Evolutionary conservation across 2,329 filamentous ascomycete species (phyloP), one percentile per base, ranked within the genome.

Genomic region (Huntiella omanensis): DNA sequence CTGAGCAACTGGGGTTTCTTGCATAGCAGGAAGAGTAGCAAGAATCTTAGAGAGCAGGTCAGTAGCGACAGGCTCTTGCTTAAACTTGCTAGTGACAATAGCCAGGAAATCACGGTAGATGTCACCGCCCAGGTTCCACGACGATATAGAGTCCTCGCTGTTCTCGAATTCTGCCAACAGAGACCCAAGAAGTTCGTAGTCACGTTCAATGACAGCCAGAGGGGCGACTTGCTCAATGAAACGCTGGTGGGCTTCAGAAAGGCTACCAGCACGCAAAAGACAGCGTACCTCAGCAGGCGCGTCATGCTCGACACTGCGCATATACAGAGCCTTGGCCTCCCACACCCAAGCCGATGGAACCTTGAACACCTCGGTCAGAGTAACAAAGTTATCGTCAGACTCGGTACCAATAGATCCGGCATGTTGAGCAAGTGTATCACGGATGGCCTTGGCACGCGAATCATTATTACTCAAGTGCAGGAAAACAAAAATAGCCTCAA

Each of bases 211-310:
- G 52, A 98, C 73, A 8, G 84, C 76, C 22, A 71, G 69, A 0
- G 91, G 91, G 0, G 83, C 91, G 28, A 96, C 86, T 52, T 80
- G 72, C 52, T 75, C 75, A 50, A 81, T 74, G 46, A 98, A 79
- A 1, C 88, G 83, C 22, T 77, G 73, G 61, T 96, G 91, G 0
- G 91, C 91, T 58, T 91, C 83, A 28, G 75, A 69, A 60, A 77
- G 82, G 37, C 83, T 77, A 35, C 73, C 71, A 2, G 86, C 88
- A 42, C 77, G 75, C 49, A 96, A 71, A 10, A 98, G 75, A 55
- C 79, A 91, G 46, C 80, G 71, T 7, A 88, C 82, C 60, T 94
- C 84, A 4, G 68, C 67, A 40, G 69, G 70, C 8, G 80, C 69
- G 57, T 87, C 76, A 52, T 77, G 75, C 55, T 72, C 75, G 40